Evolutionary conservation across 1,284 basidiomycete genomes (phyloP), one percentile per base, ranked within the genome.

Genomic region (Pterulicium gracile): DNA sequence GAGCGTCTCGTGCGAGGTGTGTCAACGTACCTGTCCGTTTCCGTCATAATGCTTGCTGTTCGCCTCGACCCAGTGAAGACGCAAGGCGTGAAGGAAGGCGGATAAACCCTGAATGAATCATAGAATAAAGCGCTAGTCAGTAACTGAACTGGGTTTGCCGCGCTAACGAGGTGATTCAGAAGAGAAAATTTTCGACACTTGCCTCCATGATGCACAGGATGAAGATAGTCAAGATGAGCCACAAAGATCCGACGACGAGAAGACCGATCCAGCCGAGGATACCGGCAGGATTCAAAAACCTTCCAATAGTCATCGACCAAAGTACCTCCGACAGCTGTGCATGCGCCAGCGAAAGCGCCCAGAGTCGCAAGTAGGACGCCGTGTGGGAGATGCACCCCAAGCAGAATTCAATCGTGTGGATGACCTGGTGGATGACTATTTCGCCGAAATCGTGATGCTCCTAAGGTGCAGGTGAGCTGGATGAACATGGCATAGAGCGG

Each of bases 401-500:
- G 61, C 95, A 98, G 72, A 98, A 98, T 69, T 98, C 96, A 65
- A 97, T 97, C 20, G 94, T 96, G 66, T 95, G 93, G 58, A 98
- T 98, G 53, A 96, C 75, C 64, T 98, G 95, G 68, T 98, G 93
- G 50, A 98, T 90, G 36, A 96, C 78, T 43, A 97, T 80, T 66
- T 98, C 95, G 59, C 92, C 76, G 63, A 98, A 90, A 60, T 97
- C 93, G 61, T 93, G 79, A 45, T 81, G 67, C 60, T 81, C 81
- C 80, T 84, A 56, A 48, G 43, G 35, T 42, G 41, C 47, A 22
- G 21, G n/a, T 12, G 20, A 20, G 22, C 22, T 18, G 40, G n/a
- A 35, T 44, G 12, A 47, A 40, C 4, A 32, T 24, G 35, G 27
- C 13, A 24, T 43, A 42, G 32, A 48, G 43, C 46, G 27, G 50